These are phyloP conservation scores for Arabidopsis hybrid DNA, from an alignment of 441 rosid species.

Conservation along the genomic window DNA sequence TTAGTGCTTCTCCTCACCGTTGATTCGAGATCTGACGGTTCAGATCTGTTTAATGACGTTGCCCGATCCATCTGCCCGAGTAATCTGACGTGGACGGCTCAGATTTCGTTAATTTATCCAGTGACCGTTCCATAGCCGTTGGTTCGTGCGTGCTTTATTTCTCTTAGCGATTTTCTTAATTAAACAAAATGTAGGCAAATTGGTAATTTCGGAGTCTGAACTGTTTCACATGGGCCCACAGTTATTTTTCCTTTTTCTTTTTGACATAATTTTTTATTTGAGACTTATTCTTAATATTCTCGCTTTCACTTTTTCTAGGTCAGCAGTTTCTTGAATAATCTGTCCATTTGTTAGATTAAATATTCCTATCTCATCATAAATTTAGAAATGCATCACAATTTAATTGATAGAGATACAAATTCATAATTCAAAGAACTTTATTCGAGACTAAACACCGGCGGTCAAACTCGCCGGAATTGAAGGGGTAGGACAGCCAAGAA, in stretches of 20 bases:
- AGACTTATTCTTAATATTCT: neutral
- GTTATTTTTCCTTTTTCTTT: neutral
- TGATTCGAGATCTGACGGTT: constrained; percentile 29
- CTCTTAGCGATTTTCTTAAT: neutral
- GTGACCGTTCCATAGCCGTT: constrained; percentile 31
- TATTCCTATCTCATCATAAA: neutral
- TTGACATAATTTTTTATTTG: neutral
- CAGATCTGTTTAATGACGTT: constrained; percentile 2
- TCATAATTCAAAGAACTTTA: neutral
- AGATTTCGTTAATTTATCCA: constrained; percentile 9
- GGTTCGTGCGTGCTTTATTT: constrained; percentile 13
- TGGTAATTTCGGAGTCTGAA: constrained; percentile 17
- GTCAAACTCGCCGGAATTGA: constrained; percentile 9
- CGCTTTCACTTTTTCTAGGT: constrained; percentile 29
- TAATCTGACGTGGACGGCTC: constrained; percentile 33
- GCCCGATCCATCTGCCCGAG: constrained; percentile 29
- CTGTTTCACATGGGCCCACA: constrained; percentile 17
- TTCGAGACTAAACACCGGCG: neutral
- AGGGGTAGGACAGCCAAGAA: neutral
- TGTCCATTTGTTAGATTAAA: neutral
- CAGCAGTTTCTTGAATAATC: constrained; percentile 19
- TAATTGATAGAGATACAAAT: neutral
- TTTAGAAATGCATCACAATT: neutral
- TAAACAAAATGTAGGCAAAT: constrained; percentile 16
- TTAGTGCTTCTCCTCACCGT: constrained; percentile 12